Base-by-base conservation (phyloP, 2,329 filamentous ascomycete species). In the Botrytis cinerea region DNA sequence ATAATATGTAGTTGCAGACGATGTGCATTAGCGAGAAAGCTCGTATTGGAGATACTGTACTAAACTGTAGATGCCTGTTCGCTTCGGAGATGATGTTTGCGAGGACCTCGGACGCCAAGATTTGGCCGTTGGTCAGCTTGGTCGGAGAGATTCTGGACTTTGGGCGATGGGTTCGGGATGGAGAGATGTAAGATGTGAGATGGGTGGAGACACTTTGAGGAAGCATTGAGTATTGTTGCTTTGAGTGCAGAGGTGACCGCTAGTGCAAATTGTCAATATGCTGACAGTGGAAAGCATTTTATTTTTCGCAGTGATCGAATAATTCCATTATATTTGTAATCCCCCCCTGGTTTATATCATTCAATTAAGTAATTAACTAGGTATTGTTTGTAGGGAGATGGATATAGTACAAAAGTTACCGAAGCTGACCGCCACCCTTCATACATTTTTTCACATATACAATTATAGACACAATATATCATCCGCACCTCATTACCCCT, bases 1-100 rank as follows among this genome's bases (percentile, higher is more conserved):
- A 59, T 70, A 43, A 25, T 22, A 32, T 32, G 32, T 32, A 25
- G n/a, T n/a, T 43, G 43, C 54, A 70, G 51, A 60, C 38, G 67
- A 60, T 40, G 38, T 70, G 67, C 67, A 60, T 70, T 45, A 57
- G 66, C 48, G 66, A 38, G 48, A 5, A 45, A 45, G n/a, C n/a
- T 45, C n/a, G 67, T 67, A 48, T 67, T 48, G 43, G 40, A 20
- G 43, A 32, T 12, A 5, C 6, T 2, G 32, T 32, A 32, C 32
- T 32, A 32, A 32, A 32, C 32, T 4, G 6, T 60, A 28, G 18
- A 22, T 35, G 57, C 28, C 28, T 32, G 51, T 32, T 57, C n/a
- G 51, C 51, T 57, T 57, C 51, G 51, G 51, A 57, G n/a, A 28
- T 57, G n/a, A 18, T 28, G n/a, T 28, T n/a, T 14, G 9, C 9